A percentile compares a stretch with the other conserved stretches of the same genome.
phyloP scores from a whole-genome alignment of 2,329 filamentous ascomycete genomes.

The Pestalotiopsis sp. region DNA sequence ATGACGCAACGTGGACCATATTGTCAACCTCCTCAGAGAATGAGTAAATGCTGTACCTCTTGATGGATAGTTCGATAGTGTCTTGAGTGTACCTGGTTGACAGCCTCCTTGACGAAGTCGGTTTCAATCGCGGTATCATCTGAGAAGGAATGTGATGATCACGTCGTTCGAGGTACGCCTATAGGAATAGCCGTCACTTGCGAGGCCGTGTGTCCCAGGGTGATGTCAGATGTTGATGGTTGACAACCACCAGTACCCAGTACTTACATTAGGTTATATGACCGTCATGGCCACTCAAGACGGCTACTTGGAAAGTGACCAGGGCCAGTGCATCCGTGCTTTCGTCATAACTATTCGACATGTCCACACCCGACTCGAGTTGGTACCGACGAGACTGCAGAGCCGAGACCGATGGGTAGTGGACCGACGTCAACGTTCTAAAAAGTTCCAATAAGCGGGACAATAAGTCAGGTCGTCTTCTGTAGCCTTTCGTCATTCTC shows the following conservation, averaged over 20 bases:
- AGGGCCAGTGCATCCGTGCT: not conserved
- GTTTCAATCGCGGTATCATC: not conserved
- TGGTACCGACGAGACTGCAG: not conserved
- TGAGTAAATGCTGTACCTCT: not conserved
- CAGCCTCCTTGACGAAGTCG: not conserved
- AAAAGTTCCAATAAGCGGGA: not conserved
- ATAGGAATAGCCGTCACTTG: not conserved
- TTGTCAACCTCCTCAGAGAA: not conserved
- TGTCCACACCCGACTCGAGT: not conserved
- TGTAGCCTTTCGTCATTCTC: not conserved
- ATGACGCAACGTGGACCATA: not conserved
- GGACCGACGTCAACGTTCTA: not conserved
- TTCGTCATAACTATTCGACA: not conserved
- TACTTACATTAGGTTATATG: too few species aligned
- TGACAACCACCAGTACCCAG: not conserved
- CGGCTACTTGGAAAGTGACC: too few species aligned
- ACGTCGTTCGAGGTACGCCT: not conserved
- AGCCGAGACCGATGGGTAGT: not conserved
- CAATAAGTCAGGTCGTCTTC: not conserved
- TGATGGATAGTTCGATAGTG: too few species aligned
- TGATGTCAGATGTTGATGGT: not conserved
- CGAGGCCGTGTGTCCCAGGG: not conserved
- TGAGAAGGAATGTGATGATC: not conserved
- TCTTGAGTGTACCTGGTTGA: not conserved
- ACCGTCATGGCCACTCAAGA: too few species aligned